Base-by-base conservation (phyloP, 805 yeast species). In the Candida chilensis region DNA sequence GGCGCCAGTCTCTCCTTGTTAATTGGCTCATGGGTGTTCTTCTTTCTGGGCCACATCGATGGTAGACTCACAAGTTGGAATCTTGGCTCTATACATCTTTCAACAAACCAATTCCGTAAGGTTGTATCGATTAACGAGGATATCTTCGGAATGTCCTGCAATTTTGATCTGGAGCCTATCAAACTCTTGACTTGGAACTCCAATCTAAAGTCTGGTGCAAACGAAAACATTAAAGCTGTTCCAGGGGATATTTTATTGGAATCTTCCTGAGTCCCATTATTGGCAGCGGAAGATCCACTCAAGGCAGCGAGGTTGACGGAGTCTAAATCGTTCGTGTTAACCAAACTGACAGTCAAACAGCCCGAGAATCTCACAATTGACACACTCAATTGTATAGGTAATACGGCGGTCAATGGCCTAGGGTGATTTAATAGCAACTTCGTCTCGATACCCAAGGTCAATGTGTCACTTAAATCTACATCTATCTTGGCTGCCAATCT, bases 321-420 rank as follows among this genome's bases (percentile, higher is more conserved):
- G n/a, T n/a, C n/a, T n/a, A n/a, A n/a, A n/a, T n/a, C n/a, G n/a
- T n/a, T n/a, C 5, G 69, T 57, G 20, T 68, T 63, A 17, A 79
- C 66, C 44, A 79, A 41, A 25, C 87, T 81, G 1, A 90, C 85
- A 0, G 94, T 78, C 20, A 90, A 60, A 43, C 95, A 82, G 3
- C 96, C 96, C 14, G 90, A 80, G 49, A 92, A 90, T 44, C 95
- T 66, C 4, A 88, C 94, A 17, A 92, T 75, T 1, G 96, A 83
- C 2, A 92, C 95, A 3, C 85, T 71, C 16, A 92, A 57, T 34
- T 78, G 75, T 3, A 92, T 76, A 0, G 99, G 99, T 21, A 92
- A 64, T 12, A 81, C 78, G 0, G 96, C 97, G 24, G 90, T 77
- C 39, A 78, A 62, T 0, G 94, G 79, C 37, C 79, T 71, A 1